Percentiles rank a stretch among this genome's conserved stretches.
These are phyloP conservation scores for Thermochaetoides thermophila DNA, from an alignment of 495 filamentous ascomycete genomes.

Conservation along the genomic window DNA sequence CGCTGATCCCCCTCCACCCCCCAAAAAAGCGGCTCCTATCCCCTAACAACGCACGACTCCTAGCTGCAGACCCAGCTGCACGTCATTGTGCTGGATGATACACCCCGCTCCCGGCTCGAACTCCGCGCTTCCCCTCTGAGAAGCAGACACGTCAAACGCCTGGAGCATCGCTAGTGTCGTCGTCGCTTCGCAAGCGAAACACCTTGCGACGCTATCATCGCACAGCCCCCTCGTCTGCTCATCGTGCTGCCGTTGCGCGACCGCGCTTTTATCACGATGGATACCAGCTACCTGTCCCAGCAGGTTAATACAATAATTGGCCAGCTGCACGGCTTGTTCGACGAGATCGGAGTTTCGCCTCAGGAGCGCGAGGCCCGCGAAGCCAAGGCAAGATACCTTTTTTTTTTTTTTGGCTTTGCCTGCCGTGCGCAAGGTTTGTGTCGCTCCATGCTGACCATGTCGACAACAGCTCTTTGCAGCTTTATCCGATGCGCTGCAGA, in stretches of 20 bases:
- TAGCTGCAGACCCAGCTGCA: slow-evolving; percentile 18
- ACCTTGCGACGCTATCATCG: too few relatives aligned
- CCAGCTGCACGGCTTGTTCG: slow-evolving; percentile 84
- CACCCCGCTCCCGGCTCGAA: slow-evolving; percentile 15
- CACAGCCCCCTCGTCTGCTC: too few relatives aligned
- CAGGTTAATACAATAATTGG: slow-evolving; percentile 85
- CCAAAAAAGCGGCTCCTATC: slow-evolving; percentile 1
- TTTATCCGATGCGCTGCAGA: slow-evolving; percentile 73
- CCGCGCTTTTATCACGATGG: too few relatives aligned
- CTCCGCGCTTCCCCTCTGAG: slow-evolving; percentile 9
- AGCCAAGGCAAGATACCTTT: slow-evolving; percentile 45
- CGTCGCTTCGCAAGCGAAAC: too few relatives aligned
- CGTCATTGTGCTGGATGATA: slow-evolving; percentile 19
- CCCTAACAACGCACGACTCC: slow-evolving; percentile 7
- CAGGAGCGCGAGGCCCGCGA: slow-evolving; percentile 85
- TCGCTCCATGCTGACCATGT: slow-evolving; percentile 11
- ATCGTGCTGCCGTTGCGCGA: too few relatives aligned
- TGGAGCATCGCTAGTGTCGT: too few relatives aligned
- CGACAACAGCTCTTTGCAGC: slow-evolving; percentile 60
- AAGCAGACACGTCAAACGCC: slow-evolving; percentile 3
- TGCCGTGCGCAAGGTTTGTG: background rate
- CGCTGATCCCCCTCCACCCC: slow-evolving; percentile 2
- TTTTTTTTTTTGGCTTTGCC: too few relatives aligned
- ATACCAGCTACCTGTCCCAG: slow-evolving; percentile 79
- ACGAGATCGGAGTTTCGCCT: slow-evolving; percentile 82